These are phyloP conservation scores for Psilocybe cubensis DNA, from an alignment of 768 basidiomycete genomes.

Conservation along the genomic window DNA sequence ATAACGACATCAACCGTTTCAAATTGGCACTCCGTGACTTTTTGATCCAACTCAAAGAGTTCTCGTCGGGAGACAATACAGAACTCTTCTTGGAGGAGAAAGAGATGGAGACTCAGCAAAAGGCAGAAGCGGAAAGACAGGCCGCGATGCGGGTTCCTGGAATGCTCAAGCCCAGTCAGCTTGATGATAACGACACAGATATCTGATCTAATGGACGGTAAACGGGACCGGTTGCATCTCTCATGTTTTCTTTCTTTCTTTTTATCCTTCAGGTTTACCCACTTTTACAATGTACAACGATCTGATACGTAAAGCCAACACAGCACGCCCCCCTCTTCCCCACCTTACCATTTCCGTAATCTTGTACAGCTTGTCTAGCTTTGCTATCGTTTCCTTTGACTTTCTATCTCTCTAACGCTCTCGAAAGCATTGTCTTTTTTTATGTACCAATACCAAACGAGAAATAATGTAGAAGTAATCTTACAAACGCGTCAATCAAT, in stretches of 20 bases:
- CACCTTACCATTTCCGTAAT: constrained; percentile 31
- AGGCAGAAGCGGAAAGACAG: constrained; percentile 84
- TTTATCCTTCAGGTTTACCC: constrained; percentile 28
- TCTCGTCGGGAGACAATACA: constrained; percentile 86
- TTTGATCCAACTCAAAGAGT: constrained; percentile 97
- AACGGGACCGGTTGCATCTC: constrained; percentile 28
- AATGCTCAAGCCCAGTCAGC: constrained; percentile 93
- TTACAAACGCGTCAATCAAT: constrained; percentile 1
- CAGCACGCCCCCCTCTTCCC: constrained; percentile 29
- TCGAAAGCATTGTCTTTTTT: constrained; percentile 34
- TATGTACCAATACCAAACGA: constrained; percentile 47
- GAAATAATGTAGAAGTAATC: constrained; percentile 46
- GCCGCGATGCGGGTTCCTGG: constrained; percentile 95
- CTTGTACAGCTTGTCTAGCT: constrained; percentile 30
- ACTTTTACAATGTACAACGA: constrained; percentile 27
- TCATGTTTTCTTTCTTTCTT: constrained; percentile 29
- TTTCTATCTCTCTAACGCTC: constrained; percentile 22
- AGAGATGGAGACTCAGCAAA: constrained; percentile 79
- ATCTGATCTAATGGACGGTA: constrained; percentile 49
- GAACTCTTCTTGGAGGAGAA: constrained; percentile 95
- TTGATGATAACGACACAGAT: constrained; percentile 94
- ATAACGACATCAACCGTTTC: constrained; percentile 87
- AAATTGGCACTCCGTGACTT: constrained; percentile 95
- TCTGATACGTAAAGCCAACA: constrained; percentile 34
- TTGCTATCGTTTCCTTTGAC: constrained; percentile 29